These are phyloP conservation scores for Wickerhamiella dianesei DNA, from an alignment of 805 yeast species.

Conservation along the genomic window DNA sequence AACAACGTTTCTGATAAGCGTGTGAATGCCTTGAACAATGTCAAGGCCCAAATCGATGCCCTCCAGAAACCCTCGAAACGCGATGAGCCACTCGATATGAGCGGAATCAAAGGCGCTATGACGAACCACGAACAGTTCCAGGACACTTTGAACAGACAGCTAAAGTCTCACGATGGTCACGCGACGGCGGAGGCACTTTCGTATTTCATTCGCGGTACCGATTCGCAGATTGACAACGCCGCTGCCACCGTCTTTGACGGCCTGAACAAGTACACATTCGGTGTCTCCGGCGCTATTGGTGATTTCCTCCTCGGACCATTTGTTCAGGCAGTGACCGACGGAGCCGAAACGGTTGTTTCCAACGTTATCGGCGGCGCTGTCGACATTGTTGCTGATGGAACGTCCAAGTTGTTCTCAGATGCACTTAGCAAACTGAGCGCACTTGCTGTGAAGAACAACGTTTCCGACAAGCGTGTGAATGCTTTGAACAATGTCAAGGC, in stretches of 20 bases:
- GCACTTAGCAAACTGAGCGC: constrained; percentile 14
- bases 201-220: constrained; percentile 23
- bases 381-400: constrained; percentile 18
- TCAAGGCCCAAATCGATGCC: background rate
- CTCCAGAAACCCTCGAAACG: too few relatives aligned
- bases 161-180: constrained; percentile 15
- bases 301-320: constrained; percentile 21
- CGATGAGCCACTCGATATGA: background rate
- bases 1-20: constrained; percentile 5
- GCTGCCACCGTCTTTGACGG: constrained; percentile 14
- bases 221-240: constrained; percentile 24
- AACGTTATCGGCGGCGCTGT: constrained; percentile 18
- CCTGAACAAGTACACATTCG: constrained; percentile 13
- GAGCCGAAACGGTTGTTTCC: constrained; percentile 22
- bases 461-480: background rate
- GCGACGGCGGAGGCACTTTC: constrained; percentile 16
- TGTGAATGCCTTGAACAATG: background rate
- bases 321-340: constrained; percentile 23
- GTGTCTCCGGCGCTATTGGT: constrained; percentile 13
- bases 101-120: constrained; percentile 14
- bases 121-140: constrained; percentile 15
- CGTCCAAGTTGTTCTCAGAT: constrained; percentile 12
- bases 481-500: background rate
- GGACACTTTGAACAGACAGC: constrained; percentile 15
- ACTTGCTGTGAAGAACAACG: constrained; percentile 10